A percentile compares a stretch with the other conserved stretches of the same genome.
Conservation (phyloP, 306 rosid genomes). For the Cucumis cinereus region DNA sequence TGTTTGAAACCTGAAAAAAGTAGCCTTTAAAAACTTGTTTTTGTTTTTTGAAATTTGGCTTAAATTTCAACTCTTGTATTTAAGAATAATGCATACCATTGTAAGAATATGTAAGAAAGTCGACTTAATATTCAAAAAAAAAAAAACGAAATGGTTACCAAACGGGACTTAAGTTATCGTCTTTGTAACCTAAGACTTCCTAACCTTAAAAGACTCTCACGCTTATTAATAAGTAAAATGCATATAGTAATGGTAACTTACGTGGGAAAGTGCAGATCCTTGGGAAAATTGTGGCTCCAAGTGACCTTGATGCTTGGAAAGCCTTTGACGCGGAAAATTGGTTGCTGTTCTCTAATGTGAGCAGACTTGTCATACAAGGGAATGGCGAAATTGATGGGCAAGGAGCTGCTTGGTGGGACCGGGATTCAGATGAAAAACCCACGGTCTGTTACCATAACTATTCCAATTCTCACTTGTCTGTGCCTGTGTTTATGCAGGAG, state of each 20-base stretch:
- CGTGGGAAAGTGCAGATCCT: conserved; percentile 2
- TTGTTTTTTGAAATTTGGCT: no score
- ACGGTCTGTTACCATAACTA: neutral
- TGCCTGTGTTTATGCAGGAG: neutral
- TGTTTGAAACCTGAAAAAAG: no score
- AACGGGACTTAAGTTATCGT: neutral
- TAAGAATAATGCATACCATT: no score
- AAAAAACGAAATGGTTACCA: no score
- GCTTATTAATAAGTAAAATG: neutral
- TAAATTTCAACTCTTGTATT: no score
- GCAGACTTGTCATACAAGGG: neutral
- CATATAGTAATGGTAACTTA: neutral
- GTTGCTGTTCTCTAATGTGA: conserved; percentile 1
- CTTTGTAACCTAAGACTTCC: neutral
- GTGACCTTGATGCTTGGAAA: conserved; percentile 6
- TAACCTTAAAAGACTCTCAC: neutral
- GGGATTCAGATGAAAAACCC: neutral
- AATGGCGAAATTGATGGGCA: conserved; percentile 8
- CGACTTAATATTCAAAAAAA: no score
- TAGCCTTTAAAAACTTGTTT: no score
- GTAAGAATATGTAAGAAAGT: no score
- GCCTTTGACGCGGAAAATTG: neutral
- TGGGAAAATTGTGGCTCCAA: conserved; percentile 7
- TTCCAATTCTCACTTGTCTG: neutral
- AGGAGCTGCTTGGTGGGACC: conserved; percentile 11